Conservation (phyloP, 139 green algal genomes). For the Raphidocelis subcapitata region DNA sequence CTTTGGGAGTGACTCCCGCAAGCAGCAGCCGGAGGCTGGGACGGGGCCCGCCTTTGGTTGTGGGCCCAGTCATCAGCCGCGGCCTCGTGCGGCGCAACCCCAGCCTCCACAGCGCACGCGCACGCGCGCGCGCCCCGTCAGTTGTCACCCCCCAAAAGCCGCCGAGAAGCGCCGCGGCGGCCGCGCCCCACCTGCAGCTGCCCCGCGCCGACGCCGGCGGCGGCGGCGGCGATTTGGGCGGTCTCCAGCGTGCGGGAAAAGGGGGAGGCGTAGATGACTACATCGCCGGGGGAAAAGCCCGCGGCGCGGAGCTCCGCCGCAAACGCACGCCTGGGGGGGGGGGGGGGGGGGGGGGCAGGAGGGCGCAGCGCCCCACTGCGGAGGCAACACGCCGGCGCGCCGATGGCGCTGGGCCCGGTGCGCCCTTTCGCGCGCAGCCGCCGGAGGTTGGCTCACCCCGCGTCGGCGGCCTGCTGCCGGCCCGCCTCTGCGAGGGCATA, state of each 20-base stretch:
- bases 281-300: neutral
- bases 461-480: slow-evolving; percentile 38
- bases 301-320: neutral
- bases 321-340: slow-evolving; percentile 3
- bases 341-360: no score
- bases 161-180: neutral
- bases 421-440: neutral
- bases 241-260: slow-evolving; percentile 56
- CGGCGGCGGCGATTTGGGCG: slow-evolving; percentile 15
- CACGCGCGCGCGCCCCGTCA: neutral
- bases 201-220: slow-evolving; percentile 1
- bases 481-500: slow-evolving; percentile 47
- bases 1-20: no score
- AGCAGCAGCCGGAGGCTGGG: no score
- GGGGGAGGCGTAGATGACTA: slow-evolving; percentile 42
- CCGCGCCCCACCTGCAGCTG: slow-evolving; percentile 15
- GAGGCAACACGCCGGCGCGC: neutral
- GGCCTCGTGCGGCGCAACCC: no score
- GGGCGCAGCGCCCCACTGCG: neutral
- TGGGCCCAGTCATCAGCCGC: no score
- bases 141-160: no score
- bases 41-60: no score
- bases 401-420: neutral
- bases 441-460: slow-evolving; percentile 29
- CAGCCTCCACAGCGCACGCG: neutral